Conservation (phyloP, 257 asterid species). For the Nicotiana noctiflora region DNA sequence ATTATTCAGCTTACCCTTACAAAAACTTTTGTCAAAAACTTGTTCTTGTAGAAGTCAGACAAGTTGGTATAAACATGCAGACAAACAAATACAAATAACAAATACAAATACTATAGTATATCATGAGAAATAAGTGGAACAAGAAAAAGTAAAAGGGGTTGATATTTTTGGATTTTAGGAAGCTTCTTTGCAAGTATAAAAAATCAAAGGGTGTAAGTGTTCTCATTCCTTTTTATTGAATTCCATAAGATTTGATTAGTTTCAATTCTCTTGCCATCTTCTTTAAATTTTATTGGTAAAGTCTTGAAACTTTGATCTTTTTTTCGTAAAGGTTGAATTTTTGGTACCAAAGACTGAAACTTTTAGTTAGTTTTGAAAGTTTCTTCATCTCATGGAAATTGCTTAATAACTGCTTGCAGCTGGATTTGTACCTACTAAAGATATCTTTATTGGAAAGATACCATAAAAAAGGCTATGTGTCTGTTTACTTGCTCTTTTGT, state of each 20-base stretch:
- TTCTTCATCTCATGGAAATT: background rate
- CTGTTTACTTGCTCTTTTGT: conserved; percentile 11
- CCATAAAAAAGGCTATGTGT: conserved; percentile 17
- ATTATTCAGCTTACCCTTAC: background rate
- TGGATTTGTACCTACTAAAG: conserved; percentile 47
- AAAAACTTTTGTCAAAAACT: background rate
- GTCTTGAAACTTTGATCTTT: conserved; percentile 26
- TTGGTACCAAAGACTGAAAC: conserved; percentile 10
- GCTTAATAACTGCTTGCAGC: conserved; percentile 5
- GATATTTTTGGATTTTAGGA: conserved; percentile 12
- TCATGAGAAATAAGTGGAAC: background rate
- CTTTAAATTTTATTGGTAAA: background rate
- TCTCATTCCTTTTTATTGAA: conserved; percentile 15
- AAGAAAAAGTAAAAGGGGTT: conserved; percentile 4
- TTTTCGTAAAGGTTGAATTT: conserved; percentile 13
- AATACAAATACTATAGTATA: background rate
- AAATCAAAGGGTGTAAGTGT: conserved; percentile 22
- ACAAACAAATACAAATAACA: background rate
- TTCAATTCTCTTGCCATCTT: conserved; percentile 10
- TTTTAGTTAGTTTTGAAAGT: conserved; percentile 18
- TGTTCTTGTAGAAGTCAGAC: conserved; percentile 15
- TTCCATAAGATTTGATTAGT: conserved; percentile 22
- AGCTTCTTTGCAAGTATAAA: conserved; percentile 14
- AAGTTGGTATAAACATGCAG: conserved; percentile 1
- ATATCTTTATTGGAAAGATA: conserved; percentile 16